phyloP scores from a whole-genome alignment of 768 basidiomycete species.

The Tubosaeta brunneosetosa region DNA sequence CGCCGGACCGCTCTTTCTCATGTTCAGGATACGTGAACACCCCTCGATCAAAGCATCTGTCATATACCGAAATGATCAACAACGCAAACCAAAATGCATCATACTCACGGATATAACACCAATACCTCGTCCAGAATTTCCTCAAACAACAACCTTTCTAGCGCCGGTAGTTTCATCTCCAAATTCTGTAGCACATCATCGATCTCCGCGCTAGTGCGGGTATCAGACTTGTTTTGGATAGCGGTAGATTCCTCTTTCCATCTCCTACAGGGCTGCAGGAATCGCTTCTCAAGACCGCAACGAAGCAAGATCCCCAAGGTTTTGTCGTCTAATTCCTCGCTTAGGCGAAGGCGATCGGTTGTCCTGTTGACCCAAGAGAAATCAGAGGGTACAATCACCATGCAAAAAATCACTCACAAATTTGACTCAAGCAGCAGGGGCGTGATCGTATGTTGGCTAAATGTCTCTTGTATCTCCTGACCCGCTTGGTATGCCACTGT shows the following conservation, averaged over 20 bases:
- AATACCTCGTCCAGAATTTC: constrained; percentile 22
- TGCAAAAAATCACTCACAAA: constrained; percentile 16
- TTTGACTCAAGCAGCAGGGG: constrained; percentile 10
- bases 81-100: neutral
- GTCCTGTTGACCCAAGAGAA: constrained; percentile 9
- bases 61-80: neutral
- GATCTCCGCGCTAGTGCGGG: neutral
- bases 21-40: constrained; percentile 4
- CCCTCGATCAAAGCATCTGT: constrained; percentile 15
- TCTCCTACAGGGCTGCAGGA: constrained; percentile 11
- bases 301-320: constrained; percentile 25
- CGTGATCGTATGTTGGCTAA: neutral
- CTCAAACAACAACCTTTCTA: constrained; percentile 21
- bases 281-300: constrained; percentile 29
- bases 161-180: neutral
- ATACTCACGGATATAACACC: constrained; percentile 22
- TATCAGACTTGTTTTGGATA: neutral
- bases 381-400: neutral
- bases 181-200: neutral
- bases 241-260: constrained; percentile 21
- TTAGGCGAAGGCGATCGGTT: constrained; percentile 22
- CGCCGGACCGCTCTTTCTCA: neutral
- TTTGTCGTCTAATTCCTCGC: constrained; percentile 20
- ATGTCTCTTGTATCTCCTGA: neutral
- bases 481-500: constrained; percentile 23